Evolutionary conservation across 176 grass and related monocot genomes (phyloP).

Genomic region (Guadua angustifolia): DNA sequence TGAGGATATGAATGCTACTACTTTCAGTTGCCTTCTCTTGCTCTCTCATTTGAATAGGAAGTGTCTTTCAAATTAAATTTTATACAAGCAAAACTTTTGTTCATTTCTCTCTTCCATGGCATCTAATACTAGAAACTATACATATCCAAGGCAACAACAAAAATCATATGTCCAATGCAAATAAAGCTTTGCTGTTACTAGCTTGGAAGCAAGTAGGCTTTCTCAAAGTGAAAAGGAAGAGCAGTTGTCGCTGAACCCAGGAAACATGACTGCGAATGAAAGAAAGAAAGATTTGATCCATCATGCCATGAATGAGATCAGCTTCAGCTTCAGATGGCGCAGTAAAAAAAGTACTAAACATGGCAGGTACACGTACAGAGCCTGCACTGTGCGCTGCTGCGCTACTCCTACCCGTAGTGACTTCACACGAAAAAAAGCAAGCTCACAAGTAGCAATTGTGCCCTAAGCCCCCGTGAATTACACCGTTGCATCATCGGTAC

Average conservation of each 20-base stretch:
- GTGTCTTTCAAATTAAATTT: background rate
- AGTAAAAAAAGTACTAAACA: background rate
- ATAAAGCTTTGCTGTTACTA: background rate
- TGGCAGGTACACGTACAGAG: background rate
- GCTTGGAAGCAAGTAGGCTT: background rate
- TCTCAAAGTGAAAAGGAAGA: background rate
- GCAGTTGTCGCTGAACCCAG: background rate
- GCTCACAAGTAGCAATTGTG: background rate
- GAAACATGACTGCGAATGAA: background rate
- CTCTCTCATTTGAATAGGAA: background rate
- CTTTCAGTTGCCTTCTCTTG: background rate
- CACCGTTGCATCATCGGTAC: background rate
- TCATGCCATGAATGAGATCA: background rate
- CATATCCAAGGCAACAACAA: background rate
- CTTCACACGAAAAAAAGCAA: conserved; percentile 10
- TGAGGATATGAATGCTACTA: background rate
- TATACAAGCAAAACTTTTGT: no score
- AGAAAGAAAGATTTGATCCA: background rate
- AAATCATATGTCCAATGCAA: background rate
- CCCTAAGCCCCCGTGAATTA: background rate
- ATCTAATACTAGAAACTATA: background rate
- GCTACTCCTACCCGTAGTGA: background rate
- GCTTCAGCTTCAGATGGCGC: background rate
- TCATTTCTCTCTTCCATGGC: background rate
- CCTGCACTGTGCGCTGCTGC: background rate